Percentiles rank a stretch among this genome's conserved stretches.
Evolutionary conservation across 306 rosid species (phyloP).

Genomic region (Phaseolus lunatus): DNA sequence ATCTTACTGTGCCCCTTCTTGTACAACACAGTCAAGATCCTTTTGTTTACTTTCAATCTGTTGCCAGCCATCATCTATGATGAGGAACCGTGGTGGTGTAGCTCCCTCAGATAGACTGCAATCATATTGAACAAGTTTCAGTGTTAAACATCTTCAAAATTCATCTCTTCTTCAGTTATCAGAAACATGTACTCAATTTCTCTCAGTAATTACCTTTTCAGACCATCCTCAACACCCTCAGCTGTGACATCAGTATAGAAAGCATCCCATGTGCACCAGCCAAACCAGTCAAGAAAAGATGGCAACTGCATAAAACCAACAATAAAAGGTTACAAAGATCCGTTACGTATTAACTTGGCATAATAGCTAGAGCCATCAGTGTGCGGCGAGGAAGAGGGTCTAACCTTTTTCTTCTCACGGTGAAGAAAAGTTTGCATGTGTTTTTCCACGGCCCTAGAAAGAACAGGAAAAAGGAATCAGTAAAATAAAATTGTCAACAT

Average conservation of each 20-base stretch:
- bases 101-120: constrained; percentile 88
- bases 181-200: constrained; percentile 12
- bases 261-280: constrained; percentile 99
- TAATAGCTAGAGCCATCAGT: constrained; percentile 9
- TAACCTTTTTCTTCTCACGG: constrained; percentile 89
- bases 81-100: constrained; percentile 85
- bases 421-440: constrained; percentile 87
- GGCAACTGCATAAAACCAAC: constrained; percentile 68
- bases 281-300: constrained; percentile 90
- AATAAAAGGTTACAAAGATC: constrained; percentile 42
- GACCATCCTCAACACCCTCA: constrained; percentile 91
- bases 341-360: constrained; percentile 5
- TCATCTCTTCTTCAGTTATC: constrained; percentile 1
- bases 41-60: constrained; percentile 80
- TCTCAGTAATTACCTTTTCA: constrained; percentile 65
- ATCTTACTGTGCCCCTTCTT: constrained; percentile 98
- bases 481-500: neutral
- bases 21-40: constrained; percentile 65
- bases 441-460: constrained; percentile 74
- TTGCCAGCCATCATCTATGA: constrained; percentile 99
- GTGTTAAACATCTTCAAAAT: neutral
- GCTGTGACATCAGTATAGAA: constrained; percentile 96
- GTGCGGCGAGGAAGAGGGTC: constrained; percentile 30
- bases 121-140: constrained; percentile 43
- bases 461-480: constrained; percentile 33